Conservation (phyloP, 2,329 filamentous ascomycete genomes). For the Emergomyces orientalis region DNA sequence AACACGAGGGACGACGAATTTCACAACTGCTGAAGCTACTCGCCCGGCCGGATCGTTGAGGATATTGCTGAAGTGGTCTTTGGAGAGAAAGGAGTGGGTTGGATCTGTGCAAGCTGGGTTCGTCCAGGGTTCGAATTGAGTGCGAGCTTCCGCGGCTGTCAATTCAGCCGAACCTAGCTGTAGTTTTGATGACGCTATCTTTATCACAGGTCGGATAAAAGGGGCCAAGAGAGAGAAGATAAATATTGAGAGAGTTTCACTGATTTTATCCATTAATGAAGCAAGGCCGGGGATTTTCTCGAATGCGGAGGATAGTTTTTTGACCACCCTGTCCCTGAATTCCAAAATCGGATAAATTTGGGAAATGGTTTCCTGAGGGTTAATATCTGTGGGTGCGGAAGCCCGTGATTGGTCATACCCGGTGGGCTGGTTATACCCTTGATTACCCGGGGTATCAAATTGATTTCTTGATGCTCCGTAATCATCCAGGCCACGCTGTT, state of each 20-base stretch:
- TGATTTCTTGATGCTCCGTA: slow-evolving; percentile 19
- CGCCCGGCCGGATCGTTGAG: slow-evolving; percentile 68
- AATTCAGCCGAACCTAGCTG: slow-evolving; percentile 75
- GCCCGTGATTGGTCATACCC: slow-evolving; percentile 29
- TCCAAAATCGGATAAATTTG: slow-evolving; percentile 92
- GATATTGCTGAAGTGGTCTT: slow-evolving; percentile 74
- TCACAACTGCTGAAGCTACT: slow-evolving; percentile 64
- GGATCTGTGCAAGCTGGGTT: slow-evolving; percentile 66
- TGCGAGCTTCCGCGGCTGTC: slow-evolving; percentile 57
- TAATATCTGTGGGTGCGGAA: slow-evolving; percentile 45
- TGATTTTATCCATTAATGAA: slow-evolving; percentile 82
- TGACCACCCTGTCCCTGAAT: slow-evolving; percentile 90
- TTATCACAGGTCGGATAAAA: slow-evolving; percentile 86
- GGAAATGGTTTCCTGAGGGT: slow-evolving; percentile 63
- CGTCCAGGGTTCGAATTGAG: slow-evolving; percentile 72
- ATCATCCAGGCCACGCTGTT: slow-evolving; percentile 27
- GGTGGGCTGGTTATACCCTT: slow-evolving; percentile 9
- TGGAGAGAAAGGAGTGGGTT: slow-evolving; percentile 73
- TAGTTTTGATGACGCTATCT: slow-evolving; percentile 69
- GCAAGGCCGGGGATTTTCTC: slow-evolving; percentile 89
- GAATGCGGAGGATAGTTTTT: slow-evolving; percentile 72
- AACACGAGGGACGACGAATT: slow-evolving; percentile 79
- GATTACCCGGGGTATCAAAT: slow-evolving; percentile 15
- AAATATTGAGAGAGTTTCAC: slow-evolving; percentile 85
- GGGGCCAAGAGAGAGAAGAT: slow-evolving; percentile 83